Base-by-base conservation (phyloP, 176 grass and related monocot genomes). In the Raddia distichophylla region DNA sequence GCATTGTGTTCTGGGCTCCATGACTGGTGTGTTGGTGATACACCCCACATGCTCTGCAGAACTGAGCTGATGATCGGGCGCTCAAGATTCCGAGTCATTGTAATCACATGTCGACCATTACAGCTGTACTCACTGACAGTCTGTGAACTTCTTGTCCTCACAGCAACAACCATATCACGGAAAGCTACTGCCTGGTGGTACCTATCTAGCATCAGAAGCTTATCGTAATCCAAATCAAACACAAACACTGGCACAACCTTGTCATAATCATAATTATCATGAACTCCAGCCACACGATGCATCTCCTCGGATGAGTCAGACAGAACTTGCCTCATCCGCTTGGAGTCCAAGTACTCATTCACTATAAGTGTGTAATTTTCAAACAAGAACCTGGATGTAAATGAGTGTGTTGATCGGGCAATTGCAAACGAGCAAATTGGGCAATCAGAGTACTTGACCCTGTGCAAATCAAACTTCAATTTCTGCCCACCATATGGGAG, bases 351-450 rank as follows among this genome's bases (percentile, higher is more conserved):
- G 82, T 99, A 95, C 59, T 99, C 96, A 10, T 49, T 93, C 32
- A 95, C 96, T 55, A 95, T 95, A 63, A 99, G 43, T 1, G 96
- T 99, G 67, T 99, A 99, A 65, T 99, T 99, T 18, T 99, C 93
- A 76, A 99, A 99, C 55, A 99, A 82, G 76, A 93, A 99, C 20
- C 96, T 88, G 0, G 93, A 91, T 15, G 94, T 97, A 52, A 90
- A 94, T 1, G 94, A 94, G 79, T 90, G 79, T 35, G 87, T 94
- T 0, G 89, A 91, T 13, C 85, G 74, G n/a, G 91, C 89, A 84
- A 94, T 60, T 3, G 89, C 87, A 22, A 92, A 97, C 12, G 91
- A 94, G 82, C 94, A 94, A 45, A 94, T 84, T 46, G 94, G 67
- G 42, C 94, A 97, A 53, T 94, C 91, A 0, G 89, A 91, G 55